Evolutionary conservation across 2,329 filamentous ascomycete genomes (phyloP).

Genomic region (Scytalidium lignicola): DNA sequence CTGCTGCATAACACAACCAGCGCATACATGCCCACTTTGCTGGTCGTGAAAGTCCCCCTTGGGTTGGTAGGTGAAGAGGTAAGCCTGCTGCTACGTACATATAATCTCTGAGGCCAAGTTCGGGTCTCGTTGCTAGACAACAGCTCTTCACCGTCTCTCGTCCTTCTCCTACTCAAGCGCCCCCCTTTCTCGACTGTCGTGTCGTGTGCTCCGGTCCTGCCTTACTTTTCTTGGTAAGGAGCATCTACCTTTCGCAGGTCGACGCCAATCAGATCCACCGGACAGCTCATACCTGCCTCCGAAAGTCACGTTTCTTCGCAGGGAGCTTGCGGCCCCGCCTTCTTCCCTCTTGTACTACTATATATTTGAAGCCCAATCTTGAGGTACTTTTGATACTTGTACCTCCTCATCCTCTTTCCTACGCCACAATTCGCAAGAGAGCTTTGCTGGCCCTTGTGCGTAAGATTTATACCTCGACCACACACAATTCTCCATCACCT

Average conservation of each 20-base stretch:
- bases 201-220: not conserved
- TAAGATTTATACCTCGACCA: not conserved
- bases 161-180: not conserved
- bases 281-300: not conserved
- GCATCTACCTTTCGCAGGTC: not conserved
- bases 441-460: not conserved
- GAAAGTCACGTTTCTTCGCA: not conserved
- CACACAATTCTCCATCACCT: not conserved
- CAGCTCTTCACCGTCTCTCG: not conserved
- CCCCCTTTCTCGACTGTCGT: not conserved
- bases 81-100: not conserved
- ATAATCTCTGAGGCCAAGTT: conserved; percentile 20
- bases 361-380: not conserved
- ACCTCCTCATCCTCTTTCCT: not conserved
- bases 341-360: not conserved
- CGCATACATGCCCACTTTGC: not conserved
- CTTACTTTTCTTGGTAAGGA: not conserved
- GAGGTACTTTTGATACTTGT: not conserved
- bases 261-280: not conserved
- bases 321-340: not conserved
- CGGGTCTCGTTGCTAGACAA: conserved; percentile 13
- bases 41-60: no score
- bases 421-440: not conserved
- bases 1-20: not conserved
- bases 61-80: not conserved